A percentile compares a stretch with the other conserved stretches of the same genome.
phyloP scores from a whole-genome alignment of 495 filamentous ascomycete species.

The Xylaria flabelliformis region DNA sequence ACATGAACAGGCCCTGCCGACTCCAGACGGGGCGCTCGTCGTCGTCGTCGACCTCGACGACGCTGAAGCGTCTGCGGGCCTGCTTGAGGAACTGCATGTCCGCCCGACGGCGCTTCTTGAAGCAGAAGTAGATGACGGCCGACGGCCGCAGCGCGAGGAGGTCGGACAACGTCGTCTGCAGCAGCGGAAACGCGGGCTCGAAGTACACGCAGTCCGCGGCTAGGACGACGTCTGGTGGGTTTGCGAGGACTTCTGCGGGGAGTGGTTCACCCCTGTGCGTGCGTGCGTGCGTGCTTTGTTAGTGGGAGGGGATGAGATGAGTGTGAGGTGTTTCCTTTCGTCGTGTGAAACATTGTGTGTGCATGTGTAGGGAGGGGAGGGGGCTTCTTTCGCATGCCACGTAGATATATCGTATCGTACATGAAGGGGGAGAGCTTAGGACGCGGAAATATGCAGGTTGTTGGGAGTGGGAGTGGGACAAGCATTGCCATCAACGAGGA shows the following conservation, averaged over 20 bases:
- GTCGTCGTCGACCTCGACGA: slow-evolving; percentile 71
- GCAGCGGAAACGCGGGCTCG: slow-evolving; percentile 88
- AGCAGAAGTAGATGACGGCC: slow-evolving; percentile 89
- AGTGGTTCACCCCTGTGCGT: slow-evolving; percentile 60
- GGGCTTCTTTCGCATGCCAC: background rate
- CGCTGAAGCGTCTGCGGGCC: slow-evolving; percentile 66
- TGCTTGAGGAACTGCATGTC: slow-evolving; percentile 75
- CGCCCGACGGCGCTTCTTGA: slow-evolving; percentile 83
- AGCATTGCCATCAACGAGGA: background rate
- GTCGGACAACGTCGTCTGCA: slow-evolving; percentile 77
- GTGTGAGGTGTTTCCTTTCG: background rate
- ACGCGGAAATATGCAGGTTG: background rate
- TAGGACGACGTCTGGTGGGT: slow-evolving; percentile 77
- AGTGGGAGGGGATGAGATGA: background rate
- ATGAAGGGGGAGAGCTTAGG: background rate
- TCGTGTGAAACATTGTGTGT: background rate
- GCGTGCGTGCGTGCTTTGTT: background rate
- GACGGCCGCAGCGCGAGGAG: slow-evolving; percentile 59
- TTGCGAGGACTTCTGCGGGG: slow-evolving; percentile 49
- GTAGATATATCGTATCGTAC: background rate
- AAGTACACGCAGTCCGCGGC: slow-evolving; percentile 98
- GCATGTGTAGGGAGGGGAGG: no score
- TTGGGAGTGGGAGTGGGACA: background rate
- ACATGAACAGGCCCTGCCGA: slow-evolving; percentile 69
- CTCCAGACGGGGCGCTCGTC: slow-evolving; percentile 65